Evolutionary conservation across 139 green algal species (phyloP), one percentile per base, ranked within the genome.

Genomic region (Raphidocelis subcapitata): DNA sequence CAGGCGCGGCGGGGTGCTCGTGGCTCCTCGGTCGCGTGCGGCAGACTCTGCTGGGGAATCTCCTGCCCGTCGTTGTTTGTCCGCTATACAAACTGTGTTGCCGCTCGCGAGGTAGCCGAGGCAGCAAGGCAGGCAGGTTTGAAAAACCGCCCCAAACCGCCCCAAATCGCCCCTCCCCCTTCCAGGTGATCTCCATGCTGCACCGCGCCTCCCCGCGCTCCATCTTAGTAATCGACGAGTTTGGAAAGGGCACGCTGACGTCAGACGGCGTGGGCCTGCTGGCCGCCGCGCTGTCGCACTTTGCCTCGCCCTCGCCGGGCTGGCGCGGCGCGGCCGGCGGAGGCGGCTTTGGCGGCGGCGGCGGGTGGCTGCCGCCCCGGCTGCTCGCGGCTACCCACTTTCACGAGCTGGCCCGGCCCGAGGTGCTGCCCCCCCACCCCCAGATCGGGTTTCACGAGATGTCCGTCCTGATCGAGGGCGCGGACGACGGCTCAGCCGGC

Each of bases 161-260:
- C 41, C 41, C 12, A 12, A 12, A 49, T 49, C 8, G 12, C 12
- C 41, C 41, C 8, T 49, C 8, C 41, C 8, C 41, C 41, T 12
- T 49, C 41, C 76, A 87, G 79, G 77, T 96, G 5, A 80, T 83
- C 0, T 31, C 64, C 23, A 97, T 98, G 88, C 79, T 97, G 41
- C 59, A 71, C 14, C 62, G 78, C 3, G 85, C 88, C 49, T 97
- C 91, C 1, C 60, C 49, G 54, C 89, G 86, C 69, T 97, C 90
- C 0, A 82, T 98, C 21, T 79, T 91, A 55, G 79, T 98, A 16
- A 81, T 98, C 0, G 94, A 98, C 67, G 94, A 98, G 79, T 98
- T 98, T 81, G 94, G 94, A 3, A 98, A 98, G 72, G 94, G 93
- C 66, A 98, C 94, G 0, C 74, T 96, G 31, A 75, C 84, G 1